Evolutionary conservation across 2,329 filamentous ascomycete species (phyloP), one percentile per base, ranked within the genome.

Genomic region (Remersonia thermophila): DNA sequence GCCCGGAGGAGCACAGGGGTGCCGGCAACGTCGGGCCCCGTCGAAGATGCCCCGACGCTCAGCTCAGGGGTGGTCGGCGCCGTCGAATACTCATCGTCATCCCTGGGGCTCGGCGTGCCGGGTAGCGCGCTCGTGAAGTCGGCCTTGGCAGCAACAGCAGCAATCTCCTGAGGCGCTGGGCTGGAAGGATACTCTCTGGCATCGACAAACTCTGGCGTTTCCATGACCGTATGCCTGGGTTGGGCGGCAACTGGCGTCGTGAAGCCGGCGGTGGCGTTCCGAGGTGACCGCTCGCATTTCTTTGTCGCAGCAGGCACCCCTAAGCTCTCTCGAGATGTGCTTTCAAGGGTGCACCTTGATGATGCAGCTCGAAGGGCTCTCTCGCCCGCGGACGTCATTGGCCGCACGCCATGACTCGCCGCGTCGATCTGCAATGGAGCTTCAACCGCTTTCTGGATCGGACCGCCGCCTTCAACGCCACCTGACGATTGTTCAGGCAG

Each of bases 51-150:
- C 15, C 53, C 52, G n/a, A 41, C 46, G 39, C 52, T 56, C 15
- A 57, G 41, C 2, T 43, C 53, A 12, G 55, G 55, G 11, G 55
- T 55, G 3, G 54, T 54, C 3, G 55, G 54, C 13, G 47, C 44
- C 1, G 50, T 51, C 6, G 48, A 50, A 33, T 44, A 47, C 14
- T 43, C 42, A 11, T 48, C 47, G 4, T 49, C 48, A 26, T 38
- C 32, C 10, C 38, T 32, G 15, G 43, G 43, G 31, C 35, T 46
- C 14, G 12, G 18, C 7, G 18, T 11, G 3, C 34, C 28, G 7
- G 30, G 26, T 27, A 40, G 25, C n/a, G 34, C 15, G 20, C 16
- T 30, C 25, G 30, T 31, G 17, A 30, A 35, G 7, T 35, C 34
- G 27, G 31, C 13, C 14, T 35, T 33, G 15, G 20, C 20, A 6